These are phyloP conservation scores for Poronia punctata DNA, from an alignment of 495 filamentous ascomycete genomes.

Conservation along the genomic window DNA sequence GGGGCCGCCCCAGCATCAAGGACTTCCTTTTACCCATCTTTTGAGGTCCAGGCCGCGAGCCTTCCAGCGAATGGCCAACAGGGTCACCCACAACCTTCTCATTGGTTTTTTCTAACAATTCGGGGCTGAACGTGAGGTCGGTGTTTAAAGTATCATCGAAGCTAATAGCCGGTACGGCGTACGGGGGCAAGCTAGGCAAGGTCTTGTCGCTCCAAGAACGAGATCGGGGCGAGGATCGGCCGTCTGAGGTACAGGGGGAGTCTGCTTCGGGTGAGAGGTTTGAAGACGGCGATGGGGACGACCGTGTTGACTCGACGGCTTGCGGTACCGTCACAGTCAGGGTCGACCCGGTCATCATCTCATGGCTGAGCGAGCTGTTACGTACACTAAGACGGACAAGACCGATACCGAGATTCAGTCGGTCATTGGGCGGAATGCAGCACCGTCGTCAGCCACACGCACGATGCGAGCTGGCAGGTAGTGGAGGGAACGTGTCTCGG, in stretches of 20 bases:
- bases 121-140: slow-evolving; percentile 24
- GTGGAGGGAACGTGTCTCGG: background rate
- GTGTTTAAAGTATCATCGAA: slow-evolving; percentile 34
- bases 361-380: slow-evolving; percentile 28
- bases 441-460: background rate
- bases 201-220: slow-evolving; percentile 25
- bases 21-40: slow-evolving; percentile 29
- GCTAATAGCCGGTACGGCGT: slow-evolving; percentile 40
- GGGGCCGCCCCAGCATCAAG: slow-evolving; percentile 32
- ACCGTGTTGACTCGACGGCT: slow-evolving; percentile 31
- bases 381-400: background rate
- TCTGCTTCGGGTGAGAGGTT: slow-evolving; percentile 5
- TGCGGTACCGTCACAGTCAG: slow-evolving; percentile 32
- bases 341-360: slow-evolving; percentile 36
- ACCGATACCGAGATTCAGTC: background rate
- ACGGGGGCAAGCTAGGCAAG: slow-evolving; percentile 30
- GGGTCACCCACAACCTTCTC: slow-evolving; percentile 16
- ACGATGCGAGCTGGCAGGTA: background rate
- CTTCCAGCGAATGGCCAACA: slow-evolving; percentile 11
- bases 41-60: slow-evolving; percentile 20
- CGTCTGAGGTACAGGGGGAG: slow-evolving; percentile 4
- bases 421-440: slow-evolving; percentile 2
- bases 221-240: slow-evolving; percentile 15
- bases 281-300: slow-evolving; percentile 22
- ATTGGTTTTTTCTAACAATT: slow-evolving; percentile 16